Evolutionary conservation across 257 asterid species (phyloP).

Genomic region (Ophiorrhiza pumila): DNA sequence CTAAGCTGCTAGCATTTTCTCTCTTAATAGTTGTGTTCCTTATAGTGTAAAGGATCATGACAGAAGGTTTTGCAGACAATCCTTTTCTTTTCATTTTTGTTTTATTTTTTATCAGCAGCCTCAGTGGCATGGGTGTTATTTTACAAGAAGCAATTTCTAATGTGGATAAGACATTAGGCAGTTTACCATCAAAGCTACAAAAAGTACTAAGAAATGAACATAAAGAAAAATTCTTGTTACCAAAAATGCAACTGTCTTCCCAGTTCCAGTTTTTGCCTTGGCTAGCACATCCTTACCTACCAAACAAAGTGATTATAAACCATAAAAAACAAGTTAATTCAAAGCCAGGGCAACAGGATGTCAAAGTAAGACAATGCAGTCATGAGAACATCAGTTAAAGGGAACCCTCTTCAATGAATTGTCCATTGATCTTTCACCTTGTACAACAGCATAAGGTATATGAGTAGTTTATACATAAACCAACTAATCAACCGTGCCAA

Average conservation of each 20-base stretch:
- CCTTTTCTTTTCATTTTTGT: background rate
- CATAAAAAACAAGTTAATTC: background rate
- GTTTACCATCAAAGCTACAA: background rate
- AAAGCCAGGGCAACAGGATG: background rate
- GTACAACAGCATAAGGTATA: background rate
- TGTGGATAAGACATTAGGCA: background rate
- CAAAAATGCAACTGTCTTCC: slow-evolving; percentile 97
- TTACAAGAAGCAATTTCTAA: background rate
- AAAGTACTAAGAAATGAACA: background rate
- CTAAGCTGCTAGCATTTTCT: background rate
- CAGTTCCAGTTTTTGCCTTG: slow-evolving; percentile 99
- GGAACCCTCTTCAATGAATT: background rate
- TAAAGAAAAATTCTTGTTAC: slow-evolving; percentile 40
- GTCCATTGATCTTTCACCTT: background rate
- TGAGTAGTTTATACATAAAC: background rate
- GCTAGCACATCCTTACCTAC: slow-evolving; percentile 97
- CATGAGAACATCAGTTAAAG: background rate
- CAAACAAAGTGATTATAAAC: slow-evolving; percentile 13
- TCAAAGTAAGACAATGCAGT: background rate
- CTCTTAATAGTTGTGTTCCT: background rate
- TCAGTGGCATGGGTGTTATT: background rate
- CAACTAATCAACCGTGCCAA: background rate
- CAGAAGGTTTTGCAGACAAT: background rate
- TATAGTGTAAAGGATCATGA: background rate
- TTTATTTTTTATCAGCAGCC: background rate